A percentile compares a stretch with the other conserved stretches of the same genome.
phyloP scores from a whole-genome alignment of 2,329 filamentous ascomycete genomes.

The Hypoxylon sp. region DNA sequence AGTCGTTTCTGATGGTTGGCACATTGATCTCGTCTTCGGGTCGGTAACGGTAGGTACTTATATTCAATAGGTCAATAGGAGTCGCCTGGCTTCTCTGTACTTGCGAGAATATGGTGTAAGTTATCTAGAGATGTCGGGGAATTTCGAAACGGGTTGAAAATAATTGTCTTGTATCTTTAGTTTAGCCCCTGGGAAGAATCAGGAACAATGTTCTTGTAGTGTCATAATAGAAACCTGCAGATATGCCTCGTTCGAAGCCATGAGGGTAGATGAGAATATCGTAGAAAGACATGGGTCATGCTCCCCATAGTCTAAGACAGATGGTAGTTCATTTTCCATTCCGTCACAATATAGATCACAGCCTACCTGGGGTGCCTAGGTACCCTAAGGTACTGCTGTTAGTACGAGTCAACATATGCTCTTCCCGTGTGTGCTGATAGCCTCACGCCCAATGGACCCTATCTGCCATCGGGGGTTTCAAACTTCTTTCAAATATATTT shows the following conservation, averaged over 20 bases:
- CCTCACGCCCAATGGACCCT: no score
- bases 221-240: not conserved
- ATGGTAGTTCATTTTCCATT: not conserved
- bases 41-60: no score
- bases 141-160: slow-evolving; percentile 9
- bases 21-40: not conserved
- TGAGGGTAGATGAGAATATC: not conserved
- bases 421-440: no score
- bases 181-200: slow-evolving; percentile 1
- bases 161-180: not conserved
- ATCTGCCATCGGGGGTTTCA: not conserved
- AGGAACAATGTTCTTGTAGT: slow-evolving; percentile 9
- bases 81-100: not conserved
- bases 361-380: no score
- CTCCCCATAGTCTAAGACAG: not conserved
- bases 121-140: not conserved
- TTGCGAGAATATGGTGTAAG: not conserved
- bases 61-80: not conserved
- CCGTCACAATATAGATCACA: not conserved
- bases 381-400: no score
- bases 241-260: not conserved
- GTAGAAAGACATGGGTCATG: not conserved
- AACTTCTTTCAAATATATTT: slow-evolving; percentile 2
- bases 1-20: not conserved
- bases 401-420: no score